Conservation (phyloP, 192 early-diverging fungal species). For the Obelidium mucronatum region DNA sequence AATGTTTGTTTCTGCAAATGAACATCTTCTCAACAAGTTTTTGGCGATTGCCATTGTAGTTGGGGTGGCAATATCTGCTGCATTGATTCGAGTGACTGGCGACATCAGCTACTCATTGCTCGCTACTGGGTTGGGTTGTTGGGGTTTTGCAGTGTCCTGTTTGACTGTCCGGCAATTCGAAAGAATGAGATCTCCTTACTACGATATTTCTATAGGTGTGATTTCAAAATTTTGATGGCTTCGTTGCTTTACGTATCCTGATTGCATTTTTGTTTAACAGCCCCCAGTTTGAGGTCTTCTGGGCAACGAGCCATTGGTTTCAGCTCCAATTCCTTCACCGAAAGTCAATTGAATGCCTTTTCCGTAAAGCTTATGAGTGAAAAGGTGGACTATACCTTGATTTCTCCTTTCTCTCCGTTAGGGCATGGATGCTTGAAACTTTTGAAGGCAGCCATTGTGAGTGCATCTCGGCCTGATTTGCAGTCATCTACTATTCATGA, state of each 20-base stretch:
- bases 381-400: not conserved
- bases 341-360: not conserved
- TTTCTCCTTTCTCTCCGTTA: constrained; percentile 17
- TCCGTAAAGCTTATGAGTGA: not conserved
- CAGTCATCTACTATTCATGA: not conserved
- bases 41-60: constrained; percentile 27
- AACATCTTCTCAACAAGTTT: constrained; percentile 34
- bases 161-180: no score
- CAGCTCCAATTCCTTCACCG: not conserved
- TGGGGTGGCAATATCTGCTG: constrained; percentile 23
- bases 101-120: constrained; percentile 12
- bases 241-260: not conserved
- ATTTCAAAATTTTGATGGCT: not conserved
- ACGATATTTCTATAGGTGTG: constrained; percentile 42
- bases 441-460: not conserved
- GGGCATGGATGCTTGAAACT: not conserved
- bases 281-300: constrained; percentile 41
- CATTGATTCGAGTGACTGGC: constrained; percentile 35
- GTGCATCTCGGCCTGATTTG: not conserved
- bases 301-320: constrained; percentile 45
- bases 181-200: no score
- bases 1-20: constrained; percentile 46
- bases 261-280: constrained; percentile 37
- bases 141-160: no score
- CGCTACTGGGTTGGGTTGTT: no score